Percentiles rank a stretch among this genome's conserved stretches.
These are phyloP conservation scores for Didymella keratinophila DNA, from an alignment of 2,329 filamentous ascomycete genomes.

Conservation along the genomic window DNA sequence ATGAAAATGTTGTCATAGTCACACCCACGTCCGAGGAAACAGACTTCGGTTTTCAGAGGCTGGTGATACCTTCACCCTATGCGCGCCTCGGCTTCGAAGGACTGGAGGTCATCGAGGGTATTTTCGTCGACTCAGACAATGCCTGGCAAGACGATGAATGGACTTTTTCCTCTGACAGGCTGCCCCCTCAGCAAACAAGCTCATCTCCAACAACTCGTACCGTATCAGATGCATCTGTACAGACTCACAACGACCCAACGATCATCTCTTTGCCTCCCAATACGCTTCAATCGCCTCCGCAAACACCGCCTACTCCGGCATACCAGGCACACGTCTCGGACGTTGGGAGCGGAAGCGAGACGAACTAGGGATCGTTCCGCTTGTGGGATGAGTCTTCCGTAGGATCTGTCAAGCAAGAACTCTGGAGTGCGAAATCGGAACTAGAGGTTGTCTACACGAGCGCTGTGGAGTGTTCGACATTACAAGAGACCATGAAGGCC, in stretches of 20 bases:
- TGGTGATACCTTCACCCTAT: not conserved
- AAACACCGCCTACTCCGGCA: not conserved
- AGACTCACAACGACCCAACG: not conserved
- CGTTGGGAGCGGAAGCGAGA: conserved; percentile 2
- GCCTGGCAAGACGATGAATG: conserved; percentile 15
- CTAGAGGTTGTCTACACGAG: conserved; percentile 10
- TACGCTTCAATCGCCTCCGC: not conserved
- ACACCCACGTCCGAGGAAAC: not conserved
- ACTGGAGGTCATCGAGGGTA: not conserved
- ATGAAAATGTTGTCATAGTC: not conserved
- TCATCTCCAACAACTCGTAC: not conserved
- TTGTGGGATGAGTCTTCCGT: not conserved
- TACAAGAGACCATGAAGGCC: conserved; percentile 22
- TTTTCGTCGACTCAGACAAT: not conserved
- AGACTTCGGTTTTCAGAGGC: not conserved
- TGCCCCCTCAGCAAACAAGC: not conserved
- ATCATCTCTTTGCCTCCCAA: not conserved
- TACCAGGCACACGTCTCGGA: not conserved
- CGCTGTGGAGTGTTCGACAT: conserved; percentile 29
- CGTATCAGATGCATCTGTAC: not conserved
- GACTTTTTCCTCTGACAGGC: not conserved
- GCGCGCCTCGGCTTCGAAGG: not conserved
- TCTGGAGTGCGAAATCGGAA: not conserved
- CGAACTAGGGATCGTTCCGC: not conserved
- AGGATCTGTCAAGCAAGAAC: conserved; percentile 2